phyloP scores from a whole-genome alignment of 2,329 filamentous ascomycete genomes.

The Phaeophleospora eucalypticola region DNA sequence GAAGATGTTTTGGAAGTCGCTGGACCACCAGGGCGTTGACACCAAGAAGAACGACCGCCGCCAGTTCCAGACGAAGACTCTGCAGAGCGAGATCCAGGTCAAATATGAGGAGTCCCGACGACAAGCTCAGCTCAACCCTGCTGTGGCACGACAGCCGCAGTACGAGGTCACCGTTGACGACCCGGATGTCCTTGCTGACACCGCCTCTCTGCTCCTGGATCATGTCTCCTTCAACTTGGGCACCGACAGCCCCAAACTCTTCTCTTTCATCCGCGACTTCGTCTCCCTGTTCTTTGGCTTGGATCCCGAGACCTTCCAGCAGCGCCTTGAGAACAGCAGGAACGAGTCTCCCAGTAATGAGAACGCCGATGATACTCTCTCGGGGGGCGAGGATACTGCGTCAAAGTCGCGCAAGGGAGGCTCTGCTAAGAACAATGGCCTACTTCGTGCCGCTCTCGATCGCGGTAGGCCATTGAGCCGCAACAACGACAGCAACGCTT shows the following conservation, averaged over 20 bases:
- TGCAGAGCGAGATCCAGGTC: conserved; percentile 85
- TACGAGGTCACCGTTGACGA: conserved; percentile 68
- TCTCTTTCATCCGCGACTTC: conserved; percentile 48
- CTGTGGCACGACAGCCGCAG: conserved; percentile 47
- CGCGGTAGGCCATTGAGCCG: conserved; percentile 68
- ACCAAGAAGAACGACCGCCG: conserved; percentile 83
- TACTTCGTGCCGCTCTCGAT: conserved; percentile 83
- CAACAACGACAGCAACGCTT: conserved; percentile 74
- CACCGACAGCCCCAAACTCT: conserved; percentile 42
- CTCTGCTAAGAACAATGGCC: conserved; percentile 55
- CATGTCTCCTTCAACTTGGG: conserved; percentile 41
- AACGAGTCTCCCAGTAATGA: conserved; percentile 58
- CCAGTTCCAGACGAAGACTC: conserved; percentile 81
- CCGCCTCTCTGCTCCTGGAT: conserved; percentile 42
- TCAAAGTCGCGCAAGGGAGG: conserved; percentile 57
- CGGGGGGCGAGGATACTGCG: conserved; percentile 66
- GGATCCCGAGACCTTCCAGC: conserved; percentile 55
- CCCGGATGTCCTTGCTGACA: conserved; percentile 50
- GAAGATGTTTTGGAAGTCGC: conserved; percentile 88
- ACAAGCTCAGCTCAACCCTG: conserved; percentile 37
- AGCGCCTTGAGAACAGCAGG: conserved; percentile 54
- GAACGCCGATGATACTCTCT: conserved; percentile 63
- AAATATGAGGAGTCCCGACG: conserved; percentile 88
- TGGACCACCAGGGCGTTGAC: conserved; percentile 93
- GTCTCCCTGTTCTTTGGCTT: conserved; percentile 49